Base-by-base conservation (phyloP, 306 rosid species). In the Casuarina glauca region DNA sequence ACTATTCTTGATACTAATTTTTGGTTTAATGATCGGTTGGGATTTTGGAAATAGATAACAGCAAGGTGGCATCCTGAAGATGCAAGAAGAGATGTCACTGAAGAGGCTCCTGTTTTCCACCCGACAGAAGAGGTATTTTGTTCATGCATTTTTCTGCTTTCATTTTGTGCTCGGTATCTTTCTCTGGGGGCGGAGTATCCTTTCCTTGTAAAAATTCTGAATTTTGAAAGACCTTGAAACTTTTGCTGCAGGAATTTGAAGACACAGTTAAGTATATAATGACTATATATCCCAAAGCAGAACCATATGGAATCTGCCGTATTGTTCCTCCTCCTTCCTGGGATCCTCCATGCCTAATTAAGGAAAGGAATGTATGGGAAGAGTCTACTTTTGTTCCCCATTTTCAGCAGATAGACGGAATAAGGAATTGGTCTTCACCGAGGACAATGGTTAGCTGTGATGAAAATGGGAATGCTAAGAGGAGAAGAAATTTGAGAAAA, bases 61-160 rank as follows among this genome's bases (percentile, higher is more conserved):
- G 94, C 93, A 72, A 91, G 91, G 78, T 93, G 97, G 96, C 88
- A 38, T 82, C 96, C 97, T 12, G 83, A 86, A 69, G 93, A 85
- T 70, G 90, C 94, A 71, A 88, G 77, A 87, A 79, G 63, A 48
- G 92, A 88, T 70, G 39, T 48, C 73, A 82, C 87, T 48, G 85
- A 88, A 82, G 93, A 91, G 68, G 93, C 87, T 82, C 90, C 89
- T 45, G 70, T 80, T 78, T 95, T 92, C 87, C 70, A 66, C 80
- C 99, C 99, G 67, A 88, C 97, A 76, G 91, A 88, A 79, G 96
- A 88, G 97, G 99, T 46, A 41, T 77, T 36, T 32, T 51, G 43
- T 43, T 67, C 64, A 52, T 39, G 43, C 62, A 35, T 79, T 68
- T 81, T 74, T 43, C 44, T 74, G 69, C 76, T 80, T 84, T 69